A percentile compares a stretch with the other conserved stretches of the same genome.
Evolutionary conservation across 2,329 filamentous ascomycete species (phyloP).

Genomic region (Fusarium buharicum): DNA sequence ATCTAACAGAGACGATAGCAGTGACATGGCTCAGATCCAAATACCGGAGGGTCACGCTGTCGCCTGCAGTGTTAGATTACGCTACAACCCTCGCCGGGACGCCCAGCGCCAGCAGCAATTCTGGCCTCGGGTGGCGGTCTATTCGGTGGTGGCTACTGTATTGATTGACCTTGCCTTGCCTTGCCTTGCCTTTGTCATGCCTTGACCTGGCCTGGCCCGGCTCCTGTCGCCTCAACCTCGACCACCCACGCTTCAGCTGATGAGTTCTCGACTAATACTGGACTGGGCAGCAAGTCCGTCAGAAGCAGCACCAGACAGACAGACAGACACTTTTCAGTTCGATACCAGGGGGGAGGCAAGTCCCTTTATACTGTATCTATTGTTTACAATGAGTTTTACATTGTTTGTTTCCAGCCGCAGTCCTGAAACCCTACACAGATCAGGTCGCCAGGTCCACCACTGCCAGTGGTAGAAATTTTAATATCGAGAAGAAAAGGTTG

Average conservation of each 20-base stretch:
- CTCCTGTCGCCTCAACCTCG: constrained; percentile 4
- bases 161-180: too few relatives aligned
- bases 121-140: constrained; percentile 28
- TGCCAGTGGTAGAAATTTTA: too few relatives aligned
- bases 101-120: constrained; percentile 3
- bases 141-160: constrained; percentile 27
- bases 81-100: constrained; percentile 23
- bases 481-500: too few relatives aligned
- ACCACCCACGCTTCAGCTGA: constrained; percentile 11
- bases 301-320: neutral
- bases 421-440: too few relatives aligned
- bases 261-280: constrained; percentile 2
- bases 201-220: neutral
- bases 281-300: neutral
- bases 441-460: too few relatives aligned
- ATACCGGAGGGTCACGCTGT: constrained; percentile 40
- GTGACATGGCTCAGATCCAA: constrained; percentile 32
- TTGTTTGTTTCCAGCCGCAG: too few relatives aligned
- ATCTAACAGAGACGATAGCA: constrained; percentile 40
- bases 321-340: constrained; percentile 11
- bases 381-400: too few relatives aligned
- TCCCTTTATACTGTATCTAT: neutral
- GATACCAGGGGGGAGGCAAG: constrained; percentile 29
- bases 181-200: too few relatives aligned
- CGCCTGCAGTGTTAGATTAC: constrained; percentile 40